These are phyloP conservation scores for Psilocybe mexicana DNA, from an alignment of 1,284 basidiomycete genomes.

Conservation along the genomic window DNA sequence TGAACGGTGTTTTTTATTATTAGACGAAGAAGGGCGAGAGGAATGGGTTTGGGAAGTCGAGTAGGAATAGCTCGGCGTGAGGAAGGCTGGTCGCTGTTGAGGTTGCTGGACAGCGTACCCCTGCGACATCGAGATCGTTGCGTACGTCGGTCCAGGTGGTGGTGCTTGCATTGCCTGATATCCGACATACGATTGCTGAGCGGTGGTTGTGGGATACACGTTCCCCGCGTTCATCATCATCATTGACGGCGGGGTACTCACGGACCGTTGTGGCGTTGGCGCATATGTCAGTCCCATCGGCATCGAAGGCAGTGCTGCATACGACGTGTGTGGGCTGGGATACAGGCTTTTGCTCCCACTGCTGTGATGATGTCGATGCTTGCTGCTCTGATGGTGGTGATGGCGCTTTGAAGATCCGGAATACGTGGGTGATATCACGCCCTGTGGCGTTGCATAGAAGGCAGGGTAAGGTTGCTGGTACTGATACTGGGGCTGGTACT, in stretches of 20 bases:
- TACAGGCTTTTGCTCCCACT: conserved; percentile 12
- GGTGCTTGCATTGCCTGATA: conserved; percentile 9
- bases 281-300: conserved; percentile 4
- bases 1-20: not conserved
- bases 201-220: conserved; percentile 1
- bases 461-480: conserved; percentile 10
- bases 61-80: conserved; percentile 1
- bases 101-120: conserved; percentile 4
- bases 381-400: conserved; percentile 4
- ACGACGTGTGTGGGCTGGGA: conserved; percentile 3
- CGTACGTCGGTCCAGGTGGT: not conserved
- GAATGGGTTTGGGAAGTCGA: conserved; percentile 10
- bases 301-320: conserved; percentile 2
- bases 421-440: conserved; percentile 15
- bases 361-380: conserved; percentile 5
- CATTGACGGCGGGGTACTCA: conserved; percentile 11
- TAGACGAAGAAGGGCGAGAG: not conserved
- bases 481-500: not conserved
- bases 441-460: conserved; percentile 14
- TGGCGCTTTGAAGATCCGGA: conserved; percentile 4
- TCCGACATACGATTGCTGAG: conserved; percentile 7
- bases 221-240: not conserved
- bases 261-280: conserved; percentile 6
- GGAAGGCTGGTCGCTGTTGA: not conserved
- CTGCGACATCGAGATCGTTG: not conserved